phyloP scores from a whole-genome alignment of 164 flowering plant species.

The Kalanchoe fedtschenkoi region DNA sequence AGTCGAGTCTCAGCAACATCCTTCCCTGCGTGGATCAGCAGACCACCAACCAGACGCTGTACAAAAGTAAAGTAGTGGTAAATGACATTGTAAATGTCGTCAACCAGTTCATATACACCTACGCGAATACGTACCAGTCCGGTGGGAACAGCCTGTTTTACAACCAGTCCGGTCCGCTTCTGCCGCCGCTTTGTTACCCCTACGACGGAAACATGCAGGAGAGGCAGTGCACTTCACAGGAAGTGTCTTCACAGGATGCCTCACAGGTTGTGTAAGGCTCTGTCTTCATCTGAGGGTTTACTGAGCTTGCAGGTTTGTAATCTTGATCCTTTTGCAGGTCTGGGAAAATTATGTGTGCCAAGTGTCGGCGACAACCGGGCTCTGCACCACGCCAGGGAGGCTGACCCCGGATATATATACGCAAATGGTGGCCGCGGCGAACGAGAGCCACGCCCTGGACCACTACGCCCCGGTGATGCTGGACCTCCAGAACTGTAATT shows the following conservation, averaged over 20 bases:
- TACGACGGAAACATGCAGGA: constrained; percentile 52
- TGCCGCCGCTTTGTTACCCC: constrained; percentile 80
- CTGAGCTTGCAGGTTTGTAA: not conserved
- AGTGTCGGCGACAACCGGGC: constrained; percentile 30
- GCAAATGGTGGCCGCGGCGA: constrained; percentile 60
- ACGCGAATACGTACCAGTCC: constrained; percentile 46
- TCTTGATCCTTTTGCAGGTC: constrained; percentile 31
- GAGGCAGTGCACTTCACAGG: constrained; percentile 42
- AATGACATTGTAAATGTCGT: constrained; percentile 50
- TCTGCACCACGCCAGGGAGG: constrained; percentile 57
- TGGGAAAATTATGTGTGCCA: constrained; percentile 66
- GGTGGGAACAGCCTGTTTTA: constrained; percentile 21
- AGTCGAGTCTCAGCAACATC: constrained; percentile 52
- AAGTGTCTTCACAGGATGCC: constrained; percentile 68
- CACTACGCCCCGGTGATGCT: constrained; percentile 69
- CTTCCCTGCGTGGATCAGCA: constrained; percentile 85
- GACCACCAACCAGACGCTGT: constrained; percentile 65
- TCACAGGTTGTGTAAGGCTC: constrained; percentile 16
- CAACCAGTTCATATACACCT: constrained; percentile 49
- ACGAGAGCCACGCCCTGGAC: constrained; percentile 65
- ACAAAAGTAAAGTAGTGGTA: constrained; percentile 62
- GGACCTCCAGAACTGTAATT: constrained; percentile 69
- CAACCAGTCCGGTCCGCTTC: constrained; percentile 83
- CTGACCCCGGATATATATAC: constrained; percentile 53
- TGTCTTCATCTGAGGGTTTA: not conserved